phyloP scores from a whole-genome alignment of 108 stramenopile species.

The Chaetoceros muelleri region DNA sequence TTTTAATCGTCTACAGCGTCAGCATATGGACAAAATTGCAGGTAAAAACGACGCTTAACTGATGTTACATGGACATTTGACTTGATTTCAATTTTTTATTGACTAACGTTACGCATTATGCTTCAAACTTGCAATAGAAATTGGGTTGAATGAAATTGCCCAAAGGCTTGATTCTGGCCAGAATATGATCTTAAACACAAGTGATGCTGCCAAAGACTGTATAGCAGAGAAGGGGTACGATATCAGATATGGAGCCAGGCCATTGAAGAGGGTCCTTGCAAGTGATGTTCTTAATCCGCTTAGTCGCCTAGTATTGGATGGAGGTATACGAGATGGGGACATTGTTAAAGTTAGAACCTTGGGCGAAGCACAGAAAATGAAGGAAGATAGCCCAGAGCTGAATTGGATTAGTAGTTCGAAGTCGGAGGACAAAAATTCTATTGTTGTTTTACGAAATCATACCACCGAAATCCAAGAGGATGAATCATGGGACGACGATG shows the following conservation, averaged over 20 bases:
- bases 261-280: conserved; percentile 81
- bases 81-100: too few species aligned
- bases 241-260: conserved; percentile 88
- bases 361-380: conserved; percentile 43
- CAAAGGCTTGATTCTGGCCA: conserved; percentile 44
- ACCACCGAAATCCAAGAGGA: conserved; percentile 9
- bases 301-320: conserved; percentile 56
- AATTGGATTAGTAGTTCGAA: conserved; percentile 41
- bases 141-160: conserved; percentile 49
- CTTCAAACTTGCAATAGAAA: too few species aligned
- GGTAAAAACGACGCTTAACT: conserved; percentile 27
- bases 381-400: conserved; percentile 11
- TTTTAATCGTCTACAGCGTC: conserved; percentile 63
- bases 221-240: conserved; percentile 77
- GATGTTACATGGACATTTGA: too few species aligned
- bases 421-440: conserved; percentile 48
- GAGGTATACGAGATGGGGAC: conserved; percentile 54
- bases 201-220: conserved; percentile 33
- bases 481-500: conserved; percentile 34
- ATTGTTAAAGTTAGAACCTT: conserved; percentile 48
- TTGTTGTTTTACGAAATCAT: conserved; percentile 55
- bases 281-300: conserved; percentile 83
- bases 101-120: too few species aligned
- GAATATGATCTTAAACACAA: conserved; percentile 55
- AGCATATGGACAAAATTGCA: conserved; percentile 59